Evolutionary conservation across 2,329 filamentous ascomycete genomes (phyloP), one percentile per base, ranked within the genome.

Genomic region (Didymella lethalis): DNA sequence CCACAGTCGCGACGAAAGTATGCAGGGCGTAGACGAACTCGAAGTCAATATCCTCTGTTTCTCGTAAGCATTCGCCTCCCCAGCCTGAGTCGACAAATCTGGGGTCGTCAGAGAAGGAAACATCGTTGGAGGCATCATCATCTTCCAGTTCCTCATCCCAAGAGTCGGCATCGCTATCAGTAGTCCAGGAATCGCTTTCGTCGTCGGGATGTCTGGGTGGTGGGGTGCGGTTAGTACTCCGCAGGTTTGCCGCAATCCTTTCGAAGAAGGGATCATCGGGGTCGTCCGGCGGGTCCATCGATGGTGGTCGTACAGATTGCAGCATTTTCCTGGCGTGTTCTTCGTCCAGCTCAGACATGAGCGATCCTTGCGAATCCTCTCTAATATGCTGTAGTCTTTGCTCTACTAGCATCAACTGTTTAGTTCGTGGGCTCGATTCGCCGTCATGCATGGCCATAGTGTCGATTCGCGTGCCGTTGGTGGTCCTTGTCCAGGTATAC

Each of bases 1-100:
- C 95, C 48, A 99, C 95, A 0, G 95, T 98, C 28, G 95, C 95
- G 65, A 97, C 91, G 73, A 99, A 99, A 2, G 94, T 99, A 77
- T 98, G 95, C 58, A 99, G 84, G 28, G 95, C 95, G 81, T 99
- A 99, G 61, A 99, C 95, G 80, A 98, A 98, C 77, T 98, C 94
- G 82, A 99, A 98, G 84, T 99, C 95, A 79, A 99, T 99, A 74
- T 99, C 95, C 86, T 99, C 95, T 98, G 83, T 78, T 79, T 89
- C 85, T 85, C 87, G 90, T 97, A 93, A 97, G 92, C 89, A 90
- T 82, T 91, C 86, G 80, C 85, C 85, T 77, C 84, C 88, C 89
- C 88, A 93, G 59, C 88, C 89, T 68, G 86, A 88, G 76, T 91
- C 87, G 83, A 90, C 78, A 78, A 86, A 90, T 79, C 83, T 83